These are phyloP conservation scores for Chlamydomonas sp. DNA, from an alignment of 139 green algal species.

Conservation along the genomic window DNA sequence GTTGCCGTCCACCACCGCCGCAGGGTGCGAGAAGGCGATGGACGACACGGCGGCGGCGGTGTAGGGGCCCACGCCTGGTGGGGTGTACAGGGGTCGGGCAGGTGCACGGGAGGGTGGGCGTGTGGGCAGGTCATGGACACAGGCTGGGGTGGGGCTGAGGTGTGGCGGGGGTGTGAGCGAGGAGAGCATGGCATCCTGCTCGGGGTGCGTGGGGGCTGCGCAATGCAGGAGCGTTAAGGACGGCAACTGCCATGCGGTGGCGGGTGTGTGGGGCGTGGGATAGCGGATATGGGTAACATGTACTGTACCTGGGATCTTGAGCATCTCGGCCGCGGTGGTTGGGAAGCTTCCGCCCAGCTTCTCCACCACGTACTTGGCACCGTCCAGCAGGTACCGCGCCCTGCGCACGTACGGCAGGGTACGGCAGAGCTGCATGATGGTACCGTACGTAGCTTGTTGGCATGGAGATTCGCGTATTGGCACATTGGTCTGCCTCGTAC, in stretches of 20 bases:
- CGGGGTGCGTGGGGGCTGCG: too few species aligned
- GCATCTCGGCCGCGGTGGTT: conserved; percentile 66
- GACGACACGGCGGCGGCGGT: conserved; percentile 90
- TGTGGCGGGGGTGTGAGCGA: too few species aligned
- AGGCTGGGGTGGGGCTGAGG: too few species aligned
- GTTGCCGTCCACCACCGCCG: conserved; percentile 94
- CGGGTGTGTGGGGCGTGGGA: too few species aligned
- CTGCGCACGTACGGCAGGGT: conserved; percentile 19
- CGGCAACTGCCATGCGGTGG: too few species aligned
- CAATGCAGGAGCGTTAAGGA: too few species aligned
- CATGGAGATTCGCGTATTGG: too few species aligned
- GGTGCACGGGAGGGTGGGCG: too few species aligned
- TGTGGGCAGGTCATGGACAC: too few species aligned
- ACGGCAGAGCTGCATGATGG: background rate
- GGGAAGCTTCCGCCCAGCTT: conserved; percentile 80
- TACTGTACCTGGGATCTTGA: conserved; percentile 75
- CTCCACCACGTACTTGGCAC: conserved; percentile 81
- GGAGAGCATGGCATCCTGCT: too few species aligned
- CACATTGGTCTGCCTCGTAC: too few species aligned
- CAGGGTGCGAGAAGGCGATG: conserved; percentile 82
- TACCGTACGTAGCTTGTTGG: too few species aligned
- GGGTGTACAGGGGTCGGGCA: background rate
- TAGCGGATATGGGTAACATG: background rate
- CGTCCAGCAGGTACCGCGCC: conserved; percentile 90
- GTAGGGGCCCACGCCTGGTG: conserved; percentile 86